These are phyloP conservation scores for Phalaenopsis hybrid DNA, from an alignment of 116 monocot genomes.

Conservation along the genomic window DNA sequence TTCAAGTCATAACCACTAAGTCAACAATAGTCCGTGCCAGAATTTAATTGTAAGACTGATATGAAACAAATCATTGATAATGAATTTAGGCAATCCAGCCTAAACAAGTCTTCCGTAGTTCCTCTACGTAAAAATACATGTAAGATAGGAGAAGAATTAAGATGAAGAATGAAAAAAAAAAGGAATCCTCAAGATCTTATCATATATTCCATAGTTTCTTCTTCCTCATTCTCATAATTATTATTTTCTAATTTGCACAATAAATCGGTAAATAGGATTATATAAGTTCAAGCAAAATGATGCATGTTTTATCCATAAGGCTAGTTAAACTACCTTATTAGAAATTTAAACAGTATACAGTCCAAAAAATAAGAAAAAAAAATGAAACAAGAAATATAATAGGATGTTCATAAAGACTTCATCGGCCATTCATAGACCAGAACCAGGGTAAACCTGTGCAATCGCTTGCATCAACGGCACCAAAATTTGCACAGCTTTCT, in stretches of 20 bases:
- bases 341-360: neutral
- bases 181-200: neutral
- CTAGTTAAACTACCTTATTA: neutral
- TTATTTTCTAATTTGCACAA: neutral
- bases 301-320: neutral
- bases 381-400: neutral
- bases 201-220: neutral
- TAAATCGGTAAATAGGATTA: neutral
- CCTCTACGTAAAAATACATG: neutral
- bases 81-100: neutral
- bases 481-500: conserved; percentile 82
- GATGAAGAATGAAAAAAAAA: neutral
- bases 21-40: neutral
- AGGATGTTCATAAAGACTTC: neutral
- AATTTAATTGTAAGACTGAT: neutral
- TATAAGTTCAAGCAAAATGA: neutral
- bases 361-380: neutral
- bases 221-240: neutral
- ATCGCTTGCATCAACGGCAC: conserved; percentile 60
- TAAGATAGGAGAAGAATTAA: neutral
- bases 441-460: conserved; percentile 44
- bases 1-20: neutral
- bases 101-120: neutral
- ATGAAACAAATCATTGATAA: neutral
- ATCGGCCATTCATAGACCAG: neutral